A percentile compares a stretch with the other conserved stretches of the same genome.
phyloP scores from a whole-genome alignment of 371 early-diverging fungal species.

The Mycotypha africana region DNA sequence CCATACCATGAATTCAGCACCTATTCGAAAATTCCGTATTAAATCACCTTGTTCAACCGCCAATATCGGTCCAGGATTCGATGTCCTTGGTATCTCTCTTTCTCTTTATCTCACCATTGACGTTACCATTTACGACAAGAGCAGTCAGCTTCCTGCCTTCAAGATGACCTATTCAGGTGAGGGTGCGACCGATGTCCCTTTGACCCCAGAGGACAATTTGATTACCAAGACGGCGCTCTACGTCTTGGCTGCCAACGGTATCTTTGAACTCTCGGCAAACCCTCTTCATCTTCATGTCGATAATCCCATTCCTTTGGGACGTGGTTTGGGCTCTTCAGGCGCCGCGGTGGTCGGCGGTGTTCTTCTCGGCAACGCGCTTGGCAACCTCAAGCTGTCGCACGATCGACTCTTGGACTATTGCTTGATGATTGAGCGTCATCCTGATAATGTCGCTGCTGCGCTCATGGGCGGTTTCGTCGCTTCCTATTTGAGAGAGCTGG shows the following conservation, averaged over 20 bases:
- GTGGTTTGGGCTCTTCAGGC: constrained; percentile 94
- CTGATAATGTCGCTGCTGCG: constrained; percentile 94
- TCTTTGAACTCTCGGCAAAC: constrained; percentile 46
- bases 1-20: no score
- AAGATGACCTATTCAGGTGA: constrained; percentile 76
- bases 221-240: constrained; percentile 86
- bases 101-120: constrained; percentile 77
- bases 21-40: constrained; percentile 67
- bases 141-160: constrained; percentile 16
- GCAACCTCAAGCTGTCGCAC: constrained; percentile 57
- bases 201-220: constrained; percentile 77
- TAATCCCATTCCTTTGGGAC: constrained; percentile 92
- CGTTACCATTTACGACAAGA: constrained; percentile 29
- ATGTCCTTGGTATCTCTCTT: constrained; percentile 88
- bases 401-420: constrained; percentile 84
- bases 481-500: constrained; percentile 62
- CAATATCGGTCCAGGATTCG: constrained; percentile 97
- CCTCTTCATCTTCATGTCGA: constrained; percentile 64
- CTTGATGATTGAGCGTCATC: constrained; percentile 90
- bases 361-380: constrained; percentile 73
- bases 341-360: constrained; percentile 96
- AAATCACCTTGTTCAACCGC: constrained; percentile 91
- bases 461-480: constrained; percentile 93
- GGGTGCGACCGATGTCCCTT: constrained; percentile 73
- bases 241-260: constrained; percentile 69